These are phyloP conservation scores for Sporothrix schenckii DNA, from an alignment of 2,329 filamentous ascomycete species.

Conservation along the genomic window DNA sequence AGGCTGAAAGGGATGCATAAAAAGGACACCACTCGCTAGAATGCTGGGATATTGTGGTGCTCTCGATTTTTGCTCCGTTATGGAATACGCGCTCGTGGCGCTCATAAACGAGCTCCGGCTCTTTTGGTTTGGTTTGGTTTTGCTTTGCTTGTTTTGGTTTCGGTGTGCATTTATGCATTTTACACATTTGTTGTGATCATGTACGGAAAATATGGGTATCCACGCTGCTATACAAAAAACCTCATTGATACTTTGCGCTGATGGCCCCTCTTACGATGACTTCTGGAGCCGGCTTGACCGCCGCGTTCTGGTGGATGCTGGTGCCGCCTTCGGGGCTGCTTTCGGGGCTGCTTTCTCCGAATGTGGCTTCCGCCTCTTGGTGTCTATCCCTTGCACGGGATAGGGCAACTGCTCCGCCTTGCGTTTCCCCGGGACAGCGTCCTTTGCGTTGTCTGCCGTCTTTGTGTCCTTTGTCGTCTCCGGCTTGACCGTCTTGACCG, in stretches of 20 bases:
- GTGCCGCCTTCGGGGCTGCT: neutral
- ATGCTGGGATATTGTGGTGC: neutral
- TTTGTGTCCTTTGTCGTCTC: neutral
- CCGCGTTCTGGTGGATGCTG: neutral
- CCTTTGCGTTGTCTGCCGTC: neutral
- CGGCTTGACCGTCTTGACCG: neutral
- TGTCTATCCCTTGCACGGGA: neutral
- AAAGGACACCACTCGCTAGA: neutral
- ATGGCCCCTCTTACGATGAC: neutral
- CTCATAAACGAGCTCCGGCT: neutral
- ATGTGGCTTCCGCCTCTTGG: conserved; percentile 26
- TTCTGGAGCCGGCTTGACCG: conserved; percentile 31
- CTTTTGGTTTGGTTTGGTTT: neutral
- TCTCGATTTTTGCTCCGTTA: neutral
- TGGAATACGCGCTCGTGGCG: neutral
- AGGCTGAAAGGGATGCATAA: neutral
- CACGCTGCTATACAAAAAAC: conserved; percentile 26
- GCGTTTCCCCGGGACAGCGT: neutral
- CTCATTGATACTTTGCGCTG: neutral
- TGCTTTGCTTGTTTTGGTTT: neutral
- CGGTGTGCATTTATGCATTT: neutral
- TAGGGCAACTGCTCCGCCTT: neutral
- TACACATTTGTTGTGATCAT: conserved; percentile 1
- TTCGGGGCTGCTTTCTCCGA: too few relatives aligned
- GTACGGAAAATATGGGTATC: conserved; percentile 23